These are phyloP conservation scores for Cyberlindnera subsufficiens DNA, from an alignment of 805 yeast species.

Conservation along the genomic window DNA sequence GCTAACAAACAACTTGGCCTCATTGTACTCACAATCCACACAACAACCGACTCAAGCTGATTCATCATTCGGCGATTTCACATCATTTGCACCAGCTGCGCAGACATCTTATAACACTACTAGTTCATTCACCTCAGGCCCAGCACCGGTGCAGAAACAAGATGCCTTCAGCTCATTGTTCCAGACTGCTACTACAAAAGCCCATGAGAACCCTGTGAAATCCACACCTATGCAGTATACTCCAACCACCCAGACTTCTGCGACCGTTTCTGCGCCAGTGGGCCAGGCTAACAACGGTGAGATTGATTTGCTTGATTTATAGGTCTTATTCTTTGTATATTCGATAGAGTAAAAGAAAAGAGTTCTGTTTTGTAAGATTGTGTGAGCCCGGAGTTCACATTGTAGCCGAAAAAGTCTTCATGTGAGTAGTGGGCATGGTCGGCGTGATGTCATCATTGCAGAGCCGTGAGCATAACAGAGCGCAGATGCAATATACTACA, in stretches of 20 bases:
- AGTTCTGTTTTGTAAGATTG: no score
- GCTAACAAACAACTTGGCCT: constrained; percentile 24
- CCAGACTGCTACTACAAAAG: constrained; percentile 50
- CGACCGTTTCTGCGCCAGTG: constrained; percentile 3
- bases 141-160: constrained; percentile 35
- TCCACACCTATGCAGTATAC: constrained; percentile 4
- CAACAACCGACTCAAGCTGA: constrained; percentile 7
- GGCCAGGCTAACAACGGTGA: constrained; percentile 11
- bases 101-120: constrained; percentile 6
- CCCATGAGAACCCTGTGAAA: constrained; percentile 11
- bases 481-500: no score
- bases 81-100: constrained; percentile 13
- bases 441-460: no score
- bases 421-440: no score
- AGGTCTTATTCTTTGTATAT: not conserved
- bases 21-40: constrained; percentile 22
- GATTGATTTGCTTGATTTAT: constrained; percentile 13
- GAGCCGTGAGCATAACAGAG: no score
- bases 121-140: constrained; percentile 25
- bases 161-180: constrained; percentile 75
- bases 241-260: constrained; percentile 1
- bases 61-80: constrained; percentile 21
- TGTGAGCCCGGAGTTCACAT: no score
- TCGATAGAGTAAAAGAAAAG: no score
- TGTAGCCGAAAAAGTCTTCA: no score